Base-by-base conservation (phyloP, 1,284 basidiomycete genomes). In the Exobasidium cylindrosporum region DNA sequence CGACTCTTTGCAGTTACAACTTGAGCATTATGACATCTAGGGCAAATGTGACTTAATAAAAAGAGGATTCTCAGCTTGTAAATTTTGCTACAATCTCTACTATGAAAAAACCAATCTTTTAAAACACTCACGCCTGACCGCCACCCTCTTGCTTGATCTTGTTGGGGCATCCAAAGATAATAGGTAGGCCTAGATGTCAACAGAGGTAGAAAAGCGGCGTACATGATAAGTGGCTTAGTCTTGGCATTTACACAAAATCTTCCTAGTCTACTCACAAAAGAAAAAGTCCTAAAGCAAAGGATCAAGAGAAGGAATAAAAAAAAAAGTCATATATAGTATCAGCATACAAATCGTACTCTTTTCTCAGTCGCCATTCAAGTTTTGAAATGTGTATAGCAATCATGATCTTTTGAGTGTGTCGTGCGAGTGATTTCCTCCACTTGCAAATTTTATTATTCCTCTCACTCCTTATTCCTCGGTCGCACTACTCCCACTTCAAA, bases 81-180 rank as follows among this genome's bases (percentile, higher is more conserved):
- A n/a, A n/a, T n/a, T n/a, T n/a, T n/a, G n/a, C n/a, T n/a, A n/a
- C n/a, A n/a, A n/a, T n/a, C n/a, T n/a, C n/a, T n/a, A n/a, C n/a
- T n/a, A n/a, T n/a, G n/a, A n/a, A n/a, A n/a, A n/a, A n/a, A n/a
- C n/a, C n/a, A n/a, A n/a, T n/a, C n/a, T n/a, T n/a, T n/a, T n/a
- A n/a, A n/a, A n/a, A 52, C 46, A 58, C 57, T 45, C 57, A 58
- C 73, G 47, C 47, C 26, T 1, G 61, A 59, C 69, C 72, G 49
- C 72, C 68, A 49, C 72, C 74, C 50, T 79, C 76, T 49, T 75
- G 76, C 55, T 75, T 72, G 62, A 77, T 74, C 66, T 77, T 79
- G 54, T 64, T 70, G 1, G 74, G 72, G 54, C 77, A 79, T 23
- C 77, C 77, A 24, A 77, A 78, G 57, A 77, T 69, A 52, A 77